These are phyloP conservation scores for Pseudogymnoascus sp. DNA, from an alignment of 2,329 filamentous ascomycete genomes.

Conservation along the genomic window DNA sequence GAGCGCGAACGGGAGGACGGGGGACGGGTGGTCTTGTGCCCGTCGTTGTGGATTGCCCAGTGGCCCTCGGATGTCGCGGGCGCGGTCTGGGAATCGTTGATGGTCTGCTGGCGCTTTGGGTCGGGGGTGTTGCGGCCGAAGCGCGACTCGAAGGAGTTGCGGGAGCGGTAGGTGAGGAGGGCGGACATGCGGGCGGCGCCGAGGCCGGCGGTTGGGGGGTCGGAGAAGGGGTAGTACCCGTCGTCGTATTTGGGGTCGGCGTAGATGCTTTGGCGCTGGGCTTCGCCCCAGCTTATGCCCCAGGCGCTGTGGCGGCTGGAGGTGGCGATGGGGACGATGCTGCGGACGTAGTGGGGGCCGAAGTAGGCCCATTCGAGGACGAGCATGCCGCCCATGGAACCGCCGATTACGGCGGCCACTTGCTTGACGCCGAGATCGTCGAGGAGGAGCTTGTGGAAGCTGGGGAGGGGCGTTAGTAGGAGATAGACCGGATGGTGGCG, in stretches of 20 bases:
- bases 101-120: slow-evolving; percentile 71
- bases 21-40: slow-evolving; percentile 55
- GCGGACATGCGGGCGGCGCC: slow-evolving; percentile 96
- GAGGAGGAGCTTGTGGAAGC: slow-evolving; percentile 69
- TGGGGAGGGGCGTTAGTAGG: slow-evolving; percentile 28
- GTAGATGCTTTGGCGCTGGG: slow-evolving; percentile 88
- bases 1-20: slow-evolving; percentile 38
- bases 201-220: slow-evolving; percentile 78
- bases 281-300: slow-evolving; percentile 87
- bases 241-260: slow-evolving; percentile 97
- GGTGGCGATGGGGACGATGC: slow-evolving; percentile 75
- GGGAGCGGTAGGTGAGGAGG: slow-evolving; percentile 87
- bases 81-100: slow-evolving; percentile 57
- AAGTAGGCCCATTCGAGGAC: slow-evolving; percentile 90
- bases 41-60: slow-evolving; percentile 76
- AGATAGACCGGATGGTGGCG: slow-evolving; percentile 9
- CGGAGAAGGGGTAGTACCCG: slow-evolving; percentile 82
- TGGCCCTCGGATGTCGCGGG: slow-evolving; percentile 53
- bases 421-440: slow-evolving; percentile 74
- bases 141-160: slow-evolving; percentile 91
- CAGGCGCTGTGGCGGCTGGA: slow-evolving; percentile 79
- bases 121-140: slow-evolving; percentile 93
- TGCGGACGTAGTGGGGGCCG: slow-evolving; percentile 74
- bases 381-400: slow-evolving; percentile 83
- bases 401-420: slow-evolving; percentile 70